Conservation (phyloP, 2,329 filamentous ascomycete species). For the Epichloe festucae region DNA sequence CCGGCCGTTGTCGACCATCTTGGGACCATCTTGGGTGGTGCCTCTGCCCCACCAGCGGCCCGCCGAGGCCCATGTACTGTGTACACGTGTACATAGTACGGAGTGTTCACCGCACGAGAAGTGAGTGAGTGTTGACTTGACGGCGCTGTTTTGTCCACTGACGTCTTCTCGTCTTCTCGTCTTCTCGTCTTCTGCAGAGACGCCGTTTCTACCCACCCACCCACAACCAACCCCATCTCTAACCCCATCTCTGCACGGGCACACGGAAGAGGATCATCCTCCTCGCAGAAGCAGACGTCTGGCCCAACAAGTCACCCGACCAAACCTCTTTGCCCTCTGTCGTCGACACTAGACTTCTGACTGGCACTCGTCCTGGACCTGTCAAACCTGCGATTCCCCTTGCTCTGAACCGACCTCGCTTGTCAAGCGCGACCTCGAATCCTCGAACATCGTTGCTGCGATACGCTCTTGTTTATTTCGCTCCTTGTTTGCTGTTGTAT, state of each 20-base stretch:
- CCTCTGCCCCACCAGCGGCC: conserved; percentile 7
- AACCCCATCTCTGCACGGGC: neutral
- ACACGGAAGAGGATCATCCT: conserved; percentile 3
- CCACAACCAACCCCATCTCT: neutral
- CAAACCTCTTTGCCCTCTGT: neutral
- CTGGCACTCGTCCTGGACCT: neutral
- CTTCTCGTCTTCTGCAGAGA: conserved; percentile 6
- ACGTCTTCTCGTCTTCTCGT: conserved; percentile 8
- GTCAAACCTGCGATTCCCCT: neutral
- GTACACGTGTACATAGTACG: too few species aligned
- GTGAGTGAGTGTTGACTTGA: neutral
- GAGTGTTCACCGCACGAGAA: neutral
- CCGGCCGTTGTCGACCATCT: conserved; percentile 4
- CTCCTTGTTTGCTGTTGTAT: neutral
- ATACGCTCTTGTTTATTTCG: neutral
- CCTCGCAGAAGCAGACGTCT: conserved; percentile 5
- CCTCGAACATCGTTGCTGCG: neutral
- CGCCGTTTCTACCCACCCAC: conserved; percentile 2
- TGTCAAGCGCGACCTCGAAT: neutral
- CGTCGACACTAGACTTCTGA: neutral
- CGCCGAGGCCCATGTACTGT: conserved; percentile 4
- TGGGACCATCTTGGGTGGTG: neutral
- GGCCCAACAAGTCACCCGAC: neutral
- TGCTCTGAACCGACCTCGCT: neutral
- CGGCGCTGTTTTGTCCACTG: conserved; percentile 4